A percentile compares a stretch with the other conserved stretches of the same genome.
Conservation (phyloP, 805 yeast species). For the Candida fluviatilis region DNA sequence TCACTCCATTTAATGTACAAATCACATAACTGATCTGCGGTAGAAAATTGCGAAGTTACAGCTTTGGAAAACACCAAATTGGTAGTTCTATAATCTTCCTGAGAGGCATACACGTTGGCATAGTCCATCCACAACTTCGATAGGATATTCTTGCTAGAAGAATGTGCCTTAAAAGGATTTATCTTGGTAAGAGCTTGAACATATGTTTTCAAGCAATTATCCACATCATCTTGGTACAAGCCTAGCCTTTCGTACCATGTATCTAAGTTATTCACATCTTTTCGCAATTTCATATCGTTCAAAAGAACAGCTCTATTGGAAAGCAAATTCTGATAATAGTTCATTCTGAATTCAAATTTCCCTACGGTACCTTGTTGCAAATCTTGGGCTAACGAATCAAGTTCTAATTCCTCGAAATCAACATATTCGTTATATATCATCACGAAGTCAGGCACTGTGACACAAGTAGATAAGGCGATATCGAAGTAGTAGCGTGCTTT, state of each 20-base stretch:
- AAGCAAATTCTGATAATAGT: conserved; percentile 50
- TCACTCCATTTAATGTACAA: conserved; percentile 79
- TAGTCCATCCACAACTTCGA: conserved; percentile 68
- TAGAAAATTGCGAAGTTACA: conserved; percentile 62
- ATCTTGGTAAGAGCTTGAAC: conserved; percentile 63
- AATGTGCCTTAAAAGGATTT: conserved; percentile 48
- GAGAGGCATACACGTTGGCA: conserved; percentile 57
- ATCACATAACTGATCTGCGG: conserved; percentile 59
- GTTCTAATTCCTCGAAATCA: conserved; percentile 51
- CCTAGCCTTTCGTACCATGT: conserved; percentile 66
- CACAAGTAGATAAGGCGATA: conserved; percentile 42
- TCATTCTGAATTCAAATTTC: conserved; percentile 42
- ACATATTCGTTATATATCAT: conserved; percentile 58
- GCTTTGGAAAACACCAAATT: conserved; percentile 61
- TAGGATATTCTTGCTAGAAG: conserved; percentile 31
- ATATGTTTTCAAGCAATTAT: conserved; percentile 46
- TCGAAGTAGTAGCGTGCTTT: conserved; percentile 37
- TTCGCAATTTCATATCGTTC: conserved; percentile 64
- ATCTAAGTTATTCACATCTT: conserved; percentile 55
- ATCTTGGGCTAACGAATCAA: conserved; percentile 13
- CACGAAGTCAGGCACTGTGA: conserved; percentile 59
- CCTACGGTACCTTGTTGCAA: conserved; percentile 6
- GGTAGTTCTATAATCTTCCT: conserved; percentile 55
- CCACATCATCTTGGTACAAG: conserved; percentile 40
- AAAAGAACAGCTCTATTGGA: conserved; percentile 53